phyloP scores from a whole-genome alignment of 176 grass and related monocot species.

The Ampelocalamus luodianensis region DNA sequence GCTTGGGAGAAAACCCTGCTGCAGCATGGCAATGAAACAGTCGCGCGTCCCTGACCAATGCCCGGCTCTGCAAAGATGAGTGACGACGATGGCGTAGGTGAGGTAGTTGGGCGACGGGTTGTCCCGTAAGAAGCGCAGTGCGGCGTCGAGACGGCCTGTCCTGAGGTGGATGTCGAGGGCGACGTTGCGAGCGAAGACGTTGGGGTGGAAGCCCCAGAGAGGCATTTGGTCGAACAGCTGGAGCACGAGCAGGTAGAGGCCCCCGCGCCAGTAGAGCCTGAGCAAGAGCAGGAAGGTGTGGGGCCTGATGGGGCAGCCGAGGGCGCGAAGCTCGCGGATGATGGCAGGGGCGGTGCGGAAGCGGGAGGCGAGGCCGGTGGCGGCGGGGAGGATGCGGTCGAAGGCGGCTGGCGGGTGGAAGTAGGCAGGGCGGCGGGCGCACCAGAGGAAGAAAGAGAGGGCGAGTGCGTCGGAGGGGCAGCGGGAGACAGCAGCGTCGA shows the following conservation, averaged over 20 bases:
- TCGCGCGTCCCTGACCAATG: conserved; percentile 51
- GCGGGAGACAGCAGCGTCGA: conserved; percentile 54
- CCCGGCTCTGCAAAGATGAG: conserved; percentile 63
- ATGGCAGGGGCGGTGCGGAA: conserved; percentile 54
- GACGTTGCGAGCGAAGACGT: conserved; percentile 70
- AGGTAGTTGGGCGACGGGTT: conserved; percentile 71
- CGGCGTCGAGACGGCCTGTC: conserved; percentile 43
- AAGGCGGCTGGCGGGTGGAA: conserved; percentile 74
- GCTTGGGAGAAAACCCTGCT: conserved; percentile 58
- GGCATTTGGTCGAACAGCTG: conserved; percentile 84
- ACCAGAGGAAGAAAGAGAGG: conserved; percentile 88
- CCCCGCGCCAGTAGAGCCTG: conserved; percentile 79
- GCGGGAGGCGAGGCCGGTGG: conserved; percentile 59
- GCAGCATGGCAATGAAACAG: conserved; percentile 61
- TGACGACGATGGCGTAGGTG: conserved; percentile 70
- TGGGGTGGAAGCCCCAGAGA: conserved; percentile 62
- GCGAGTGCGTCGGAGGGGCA: conserved; percentile 73
- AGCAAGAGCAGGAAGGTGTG: conserved; percentile 80
- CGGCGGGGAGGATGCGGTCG: conserved; percentile 70
- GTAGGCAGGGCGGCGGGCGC: conserved; percentile 68
- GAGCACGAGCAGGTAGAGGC: conserved; percentile 55
- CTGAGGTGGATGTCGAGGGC: conserved; percentile 81
- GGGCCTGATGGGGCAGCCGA: conserved; percentile 66
- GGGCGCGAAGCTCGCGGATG: conserved; percentile 50
- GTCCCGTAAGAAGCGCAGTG: conserved; percentile 37